Conservation (phyloP, 2,329 filamentous ascomycete species). For the Sporothrix phasma region DNA sequence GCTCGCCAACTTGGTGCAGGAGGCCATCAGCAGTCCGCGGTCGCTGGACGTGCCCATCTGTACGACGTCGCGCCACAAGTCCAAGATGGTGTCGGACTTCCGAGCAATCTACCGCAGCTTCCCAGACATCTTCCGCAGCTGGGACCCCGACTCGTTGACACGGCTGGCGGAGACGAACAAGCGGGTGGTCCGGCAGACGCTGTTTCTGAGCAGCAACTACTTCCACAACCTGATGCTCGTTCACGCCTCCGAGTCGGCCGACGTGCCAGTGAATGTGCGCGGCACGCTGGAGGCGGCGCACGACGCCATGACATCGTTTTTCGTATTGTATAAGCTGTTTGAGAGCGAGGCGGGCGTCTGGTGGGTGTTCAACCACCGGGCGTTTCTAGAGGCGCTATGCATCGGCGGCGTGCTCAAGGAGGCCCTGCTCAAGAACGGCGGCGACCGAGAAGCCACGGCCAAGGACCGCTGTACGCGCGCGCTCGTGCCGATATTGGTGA, state of each 20-base stretch:
- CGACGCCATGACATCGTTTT: slow-evolving; percentile 64
- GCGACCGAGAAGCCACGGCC: slow-evolving; percentile 35
- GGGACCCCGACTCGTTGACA: slow-evolving; percentile 51
- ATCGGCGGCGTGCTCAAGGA: slow-evolving; percentile 52
- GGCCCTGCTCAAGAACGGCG: slow-evolving; percentile 33
- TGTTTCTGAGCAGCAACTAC: slow-evolving; percentile 74
- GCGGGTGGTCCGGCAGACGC: slow-evolving; percentile 60
- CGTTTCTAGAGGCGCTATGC: slow-evolving; percentile 65
- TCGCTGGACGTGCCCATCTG: slow-evolving; percentile 65
- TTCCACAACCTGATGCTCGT: slow-evolving; percentile 75
- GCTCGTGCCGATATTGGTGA: slow-evolving; percentile 52
- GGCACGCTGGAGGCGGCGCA: slow-evolving; percentile 66
- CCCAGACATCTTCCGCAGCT: slow-evolving; percentile 58
- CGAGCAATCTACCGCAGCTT: slow-evolving; percentile 63
- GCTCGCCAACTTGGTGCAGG: slow-evolving; percentile 67
- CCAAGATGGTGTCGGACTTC: slow-evolving; percentile 60
- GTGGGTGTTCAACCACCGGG: slow-evolving; percentile 78
- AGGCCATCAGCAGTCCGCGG: slow-evolving; percentile 63
- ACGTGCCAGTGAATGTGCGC: slow-evolving; percentile 55
- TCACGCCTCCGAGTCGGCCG: slow-evolving; percentile 57
- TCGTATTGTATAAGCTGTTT: slow-evolving; percentile 59
- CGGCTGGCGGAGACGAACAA: slow-evolving; percentile 49
- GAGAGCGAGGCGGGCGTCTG: slow-evolving; percentile 65
- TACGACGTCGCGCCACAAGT: slow-evolving; percentile 57
- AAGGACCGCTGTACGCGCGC: slow-evolving; percentile 50